Base-by-base conservation (phyloP, 129 eudicot species). In the Mikania micrantha region DNA sequence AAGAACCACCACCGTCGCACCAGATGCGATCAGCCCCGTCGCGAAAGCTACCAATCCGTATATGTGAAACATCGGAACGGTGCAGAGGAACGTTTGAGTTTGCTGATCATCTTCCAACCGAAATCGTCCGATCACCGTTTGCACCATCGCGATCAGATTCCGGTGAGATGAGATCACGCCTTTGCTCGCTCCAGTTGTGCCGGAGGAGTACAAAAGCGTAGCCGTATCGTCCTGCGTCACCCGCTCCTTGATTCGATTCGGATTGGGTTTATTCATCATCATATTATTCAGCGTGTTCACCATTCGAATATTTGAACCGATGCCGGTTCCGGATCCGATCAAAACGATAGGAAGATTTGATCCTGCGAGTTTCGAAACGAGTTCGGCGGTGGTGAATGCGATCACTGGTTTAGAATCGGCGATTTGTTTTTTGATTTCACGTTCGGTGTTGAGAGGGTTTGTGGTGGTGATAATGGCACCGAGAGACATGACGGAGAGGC, bases 41-140 rank as follows among this genome's bases (percentile, higher is more conserved):
- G 97, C 95, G 19, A 94, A 89, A 4, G 88, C 97, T 6, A 79
- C 99, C 11, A 94, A 64, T 11, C 99, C 99, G 73, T 94, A 94
- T 56, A 94, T 85, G 72, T 94, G 99, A 67, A 94, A 94, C 99
- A 94, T 94, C 0, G 99, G 99, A 10, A 94, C 99, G 0, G 99
- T 94, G 57, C 97, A 90, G 29, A 94, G 79, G 69, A 82, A 87
- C 0, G 88, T 79, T 7, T 79, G 82, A 0, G 88, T 79, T 7
- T 79, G 82, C 0, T 60, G 60, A 0, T 45, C 74, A 0, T 72
- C 84, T 4, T 79, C 81, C 24, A 81, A 20, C 0, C 45, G 29
- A 78, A 86, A 94, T 60, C 97, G 77, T 39, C 67, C 68, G 13
- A 80, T 60, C 0, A 94, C 70, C 0, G 87, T 85, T 62, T 94